A percentile compares a stretch with the other conserved stretches of the same genome.
phyloP scores from a whole-genome alignment of 2,329 filamentous ascomycete species.

The Alternaria novae-zelandiae region DNA sequence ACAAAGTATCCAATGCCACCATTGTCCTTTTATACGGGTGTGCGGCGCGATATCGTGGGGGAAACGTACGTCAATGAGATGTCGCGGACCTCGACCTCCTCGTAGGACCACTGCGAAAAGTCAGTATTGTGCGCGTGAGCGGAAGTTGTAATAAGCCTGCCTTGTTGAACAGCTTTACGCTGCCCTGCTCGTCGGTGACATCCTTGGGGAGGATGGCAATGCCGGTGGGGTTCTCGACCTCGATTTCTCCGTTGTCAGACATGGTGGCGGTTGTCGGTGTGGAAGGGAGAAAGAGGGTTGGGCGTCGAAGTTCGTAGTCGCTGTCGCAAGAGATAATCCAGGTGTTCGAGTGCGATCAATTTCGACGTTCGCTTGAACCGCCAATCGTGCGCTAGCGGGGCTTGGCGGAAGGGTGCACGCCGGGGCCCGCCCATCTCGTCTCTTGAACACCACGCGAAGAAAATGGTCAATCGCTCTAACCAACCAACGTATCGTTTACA shows the following conservation, averaged over 20 bases:
- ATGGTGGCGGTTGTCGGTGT: conserved; percentile 59
- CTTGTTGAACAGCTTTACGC: conserved; percentile 97
- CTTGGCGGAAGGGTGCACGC: conserved; percentile 21
- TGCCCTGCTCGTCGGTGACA: conserved; percentile 85
- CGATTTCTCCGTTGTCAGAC: conserved; percentile 92
- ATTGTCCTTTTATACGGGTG: conserved; percentile 10
- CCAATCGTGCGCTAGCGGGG: conserved; percentile 17
- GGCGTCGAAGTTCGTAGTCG: conserved; percentile 38
- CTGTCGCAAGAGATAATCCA: conserved; percentile 29
- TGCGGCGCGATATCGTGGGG: conserved; percentile 20
- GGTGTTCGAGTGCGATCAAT: conserved; percentile 19
- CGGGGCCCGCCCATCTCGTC: neutral
- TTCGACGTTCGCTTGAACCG: conserved; percentile 20
- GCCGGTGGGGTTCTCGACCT: conserved; percentile 79
- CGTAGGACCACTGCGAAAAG: conserved; percentile 76
- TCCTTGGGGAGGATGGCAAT: conserved; percentile 92
- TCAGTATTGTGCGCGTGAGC: conserved; percentile 17
- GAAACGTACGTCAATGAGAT: conserved; percentile 96
- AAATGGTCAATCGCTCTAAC: neutral
- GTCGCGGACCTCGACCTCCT: conserved; percentile 99
- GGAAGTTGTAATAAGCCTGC: conserved; percentile 21
- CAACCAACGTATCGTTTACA: too few species aligned
- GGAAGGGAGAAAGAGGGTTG: conserved; percentile 27
- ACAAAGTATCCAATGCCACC: conserved; percentile 24
- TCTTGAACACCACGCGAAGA: neutral